These are phyloP conservation scores for Penicillium fuscoglaucum DNA, from an alignment of 2,329 filamentous ascomycete species.

Conservation along the genomic window DNA sequence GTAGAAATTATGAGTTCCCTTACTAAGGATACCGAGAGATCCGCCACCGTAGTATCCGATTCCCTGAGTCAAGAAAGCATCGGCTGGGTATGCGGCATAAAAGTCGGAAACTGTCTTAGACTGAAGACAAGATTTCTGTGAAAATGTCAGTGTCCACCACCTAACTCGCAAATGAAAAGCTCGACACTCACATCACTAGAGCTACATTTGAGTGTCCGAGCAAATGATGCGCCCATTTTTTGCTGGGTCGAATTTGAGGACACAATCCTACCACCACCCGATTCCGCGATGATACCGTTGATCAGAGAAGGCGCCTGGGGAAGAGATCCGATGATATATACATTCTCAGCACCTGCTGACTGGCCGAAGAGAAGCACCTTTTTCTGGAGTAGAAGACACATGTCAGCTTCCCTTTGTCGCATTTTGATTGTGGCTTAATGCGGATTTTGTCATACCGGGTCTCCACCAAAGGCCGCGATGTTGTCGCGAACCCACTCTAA, in stretches of 20 bases:
- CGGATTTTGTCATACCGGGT: constrained; percentile 17
- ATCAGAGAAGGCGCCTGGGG: constrained; percentile 20
- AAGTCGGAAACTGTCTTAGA: constrained; percentile 17
- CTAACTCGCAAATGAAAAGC: too few species aligned
- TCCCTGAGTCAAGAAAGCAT: not conserved
- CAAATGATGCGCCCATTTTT: constrained; percentile 7
- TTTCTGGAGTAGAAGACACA: not conserved
- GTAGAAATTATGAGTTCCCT: constrained; percentile 9
- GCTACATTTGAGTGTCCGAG: not conserved
- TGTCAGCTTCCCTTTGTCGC: not conserved
- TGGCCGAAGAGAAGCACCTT: constrained; percentile 32
- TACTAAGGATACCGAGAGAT: not conserved
- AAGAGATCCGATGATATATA: constrained; percentile 16
- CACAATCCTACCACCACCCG: constrained; percentile 14
- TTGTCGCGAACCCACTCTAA: constrained; percentile 30
- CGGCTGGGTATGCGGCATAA: constrained; percentile 9
- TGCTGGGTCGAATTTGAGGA: constrained; percentile 12
- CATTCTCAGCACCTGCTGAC: constrained; percentile 27
- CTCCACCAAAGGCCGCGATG: constrained; percentile 34
- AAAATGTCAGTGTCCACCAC: constrained; percentile 8
- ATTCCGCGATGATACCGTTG: constrained; percentile 23
- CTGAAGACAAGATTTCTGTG: constrained; percentile 23
- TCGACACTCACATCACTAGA: constrained; percentile 1
- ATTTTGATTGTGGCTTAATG: not conserved
- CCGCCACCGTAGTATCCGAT: not conserved